Evolutionary conservation across 2,329 filamentous ascomycete genomes (phyloP).

Genomic region (Phyllachora maydis): DNA sequence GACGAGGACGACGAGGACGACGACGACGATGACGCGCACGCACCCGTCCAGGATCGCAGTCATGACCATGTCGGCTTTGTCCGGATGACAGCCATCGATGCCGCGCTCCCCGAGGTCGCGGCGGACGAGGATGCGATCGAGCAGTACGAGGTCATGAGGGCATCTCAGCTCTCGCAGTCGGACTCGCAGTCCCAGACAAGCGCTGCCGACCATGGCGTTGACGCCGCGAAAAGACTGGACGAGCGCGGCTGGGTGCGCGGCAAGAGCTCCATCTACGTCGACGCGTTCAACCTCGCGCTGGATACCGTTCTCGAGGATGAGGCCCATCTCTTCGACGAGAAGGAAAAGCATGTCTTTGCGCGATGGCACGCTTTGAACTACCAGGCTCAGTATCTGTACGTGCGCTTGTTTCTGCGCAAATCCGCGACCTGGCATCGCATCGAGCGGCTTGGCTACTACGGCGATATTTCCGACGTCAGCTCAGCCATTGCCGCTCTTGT

Average conservation of each 20-base stretch:
- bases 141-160: constrained; percentile 54
- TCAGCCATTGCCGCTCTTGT: constrained; percentile 47
- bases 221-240: constrained; percentile 26
- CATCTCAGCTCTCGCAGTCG: too few relatives aligned
- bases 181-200: constrained; percentile 7
- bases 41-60: constrained; percentile 5
- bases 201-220: too few relatives aligned
- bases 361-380: constrained; percentile 58
- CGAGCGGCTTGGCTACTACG: constrained; percentile 55
- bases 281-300: constrained; percentile 86
- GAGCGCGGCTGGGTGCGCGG: constrained; percentile 46
- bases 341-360: constrained; percentile 56
- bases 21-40: constrained; percentile 1
- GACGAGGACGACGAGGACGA: background rate
- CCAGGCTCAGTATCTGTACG: constrained; percentile 85
- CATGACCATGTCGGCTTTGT: constrained; percentile 2
- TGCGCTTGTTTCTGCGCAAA: constrained; percentile 82
- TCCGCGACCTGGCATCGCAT: constrained; percentile 80
- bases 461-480: constrained; percentile 59
- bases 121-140: constrained; percentile 53
- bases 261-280: constrained; percentile 82
- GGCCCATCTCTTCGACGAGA: constrained; percentile 64
- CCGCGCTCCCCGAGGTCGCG: constrained; percentile 45
- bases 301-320: constrained; percentile 83
- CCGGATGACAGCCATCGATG: constrained; percentile 44